Evolutionary conservation across 352 stramenopile species (phyloP), one percentile per base, ranked within the genome.

Genomic region (Phytophthora brassicae): DNA sequence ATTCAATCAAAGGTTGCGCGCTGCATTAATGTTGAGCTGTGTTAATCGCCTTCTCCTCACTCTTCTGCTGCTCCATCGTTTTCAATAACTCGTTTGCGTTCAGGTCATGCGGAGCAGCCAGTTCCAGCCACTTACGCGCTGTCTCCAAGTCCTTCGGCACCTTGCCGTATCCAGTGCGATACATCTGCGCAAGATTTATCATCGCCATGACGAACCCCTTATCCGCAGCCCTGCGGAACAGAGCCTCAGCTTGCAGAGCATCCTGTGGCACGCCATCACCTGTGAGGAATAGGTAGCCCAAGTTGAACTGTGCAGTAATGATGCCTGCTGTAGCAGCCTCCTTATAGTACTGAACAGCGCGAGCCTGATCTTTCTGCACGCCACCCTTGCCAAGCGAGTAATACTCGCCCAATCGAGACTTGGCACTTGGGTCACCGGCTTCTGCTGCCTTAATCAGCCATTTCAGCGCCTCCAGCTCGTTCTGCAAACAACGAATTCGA

Each of bases 121-220:
- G 57, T 50, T 89, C 66, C 4, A 95, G 78, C 86, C 86, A 95
- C 50, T 90, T 86, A 41, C 72, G 79, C 2, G 83, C 81, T 4
- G 84, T 72, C 6, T 75, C 74, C 2, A 89, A 39, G 35, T 94
- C 74, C 56, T 86, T 75, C 0, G 81, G 79, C 16, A 95, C 81
- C 23, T 77, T 68, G 12, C 70, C 84, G 44, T 91, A 87, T 0
- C 86, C 86, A 9, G 67, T 77, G 13, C 81, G 75, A 51, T 94
- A 92, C 84, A 95, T 92, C 29, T 94, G 80, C 26, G 86, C 86
- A 26, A 95, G 71, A 26, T 95, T 95, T 12, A 95, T 79, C 81
- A 95, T 95, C 11, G 86, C 86, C 81, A 94, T 91, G 57, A 91
- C 81, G 51, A 93, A 92, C 5, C 84, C 84, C 50, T 92, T 81